Evolutionary conservation across 2,329 filamentous ascomycete genomes (phyloP), one percentile per base, ranked within the genome.

Genomic region (Didymella pomorum): DNA sequence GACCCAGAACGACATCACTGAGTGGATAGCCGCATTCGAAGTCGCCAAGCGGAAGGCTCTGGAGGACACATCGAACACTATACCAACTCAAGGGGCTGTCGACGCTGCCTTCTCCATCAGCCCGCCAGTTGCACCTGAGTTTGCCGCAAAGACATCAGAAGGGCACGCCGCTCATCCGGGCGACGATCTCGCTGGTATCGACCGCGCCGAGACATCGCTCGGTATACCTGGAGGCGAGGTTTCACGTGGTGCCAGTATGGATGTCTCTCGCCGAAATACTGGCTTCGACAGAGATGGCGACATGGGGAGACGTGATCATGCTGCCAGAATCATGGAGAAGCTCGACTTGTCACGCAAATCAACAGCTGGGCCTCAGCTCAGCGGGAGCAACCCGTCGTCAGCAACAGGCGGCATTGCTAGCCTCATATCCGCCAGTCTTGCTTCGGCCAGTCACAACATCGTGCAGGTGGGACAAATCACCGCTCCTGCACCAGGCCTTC

Each of bases 1-100:
- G 75, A 97, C 92, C 0, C 95, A 99, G 74, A 82, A 81, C 48
- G 92, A 98, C 73, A 84, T 99, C n/a, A 93, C 91, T 58, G 91
- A 96, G 69, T 99, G 95, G 95, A 87, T 99, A 54, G 87, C 91
- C 64, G 89, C 94, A 0, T 97, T 99, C 68, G 94, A 99, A 67
- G 87, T 93, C 16, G 93, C 94, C 52, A 99, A 99, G 79, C 92
- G 93, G 67, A 92, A 90, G 72, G 94, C 94, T 0, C 86, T 99
- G 46, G 92, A 98, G 73, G 89, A 87, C 64, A 86, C 86, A 3
- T 80, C 81, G 14, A 85, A 82, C 61, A 83, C 83, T 2, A 80
- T 82, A 37, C 66, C 72, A 5, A 76, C 78, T 16, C 77, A 78
- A n/a, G 78, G 77, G 26, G 79, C 81, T 25, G 79, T 83, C 42